A percentile compares a stretch with the other conserved stretches of the same genome.
These are phyloP conservation scores for Xerocomus potaroensis DNA, from an alignment of 768 basidiomycete species.

Conservation along the genomic window DNA sequence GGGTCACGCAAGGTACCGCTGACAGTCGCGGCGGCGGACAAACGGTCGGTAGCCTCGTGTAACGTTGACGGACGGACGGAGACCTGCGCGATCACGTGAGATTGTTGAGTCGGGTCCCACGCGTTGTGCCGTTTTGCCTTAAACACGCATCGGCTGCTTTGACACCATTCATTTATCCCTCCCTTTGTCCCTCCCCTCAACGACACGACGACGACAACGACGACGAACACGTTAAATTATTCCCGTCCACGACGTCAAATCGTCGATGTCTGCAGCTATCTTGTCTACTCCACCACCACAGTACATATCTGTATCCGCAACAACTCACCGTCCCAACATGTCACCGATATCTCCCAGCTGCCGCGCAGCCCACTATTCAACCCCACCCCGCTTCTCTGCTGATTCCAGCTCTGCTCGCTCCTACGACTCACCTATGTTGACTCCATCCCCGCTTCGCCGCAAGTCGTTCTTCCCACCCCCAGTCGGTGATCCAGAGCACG, in stretches of 20 bases:
- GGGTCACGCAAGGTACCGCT: background rate
- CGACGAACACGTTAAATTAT: slow-evolving; percentile 20
- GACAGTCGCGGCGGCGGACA: background rate
- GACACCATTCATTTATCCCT: slow-evolving; percentile 6
- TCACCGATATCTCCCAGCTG: slow-evolving; percentile 32
- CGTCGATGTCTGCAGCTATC: slow-evolving; percentile 24
- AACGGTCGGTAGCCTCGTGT: slow-evolving; percentile 30
- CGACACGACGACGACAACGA: slow-evolving; percentile 17
- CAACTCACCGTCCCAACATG: slow-evolving; percentile 21
- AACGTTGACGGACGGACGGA: slow-evolving; percentile 30
- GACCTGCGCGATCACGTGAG: slow-evolving; percentile 29
- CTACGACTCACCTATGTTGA: slow-evolving; percentile 57
- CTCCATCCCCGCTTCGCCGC: slow-evolving; percentile 58
- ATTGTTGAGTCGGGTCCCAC: slow-evolving; percentile 34
- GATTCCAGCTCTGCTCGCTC: slow-evolving; percentile 25
- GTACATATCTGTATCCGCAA: slow-evolving; percentile 33
- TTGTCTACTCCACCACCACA: slow-evolving; percentile 32
- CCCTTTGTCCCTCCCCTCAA: slow-evolving; percentile 19
- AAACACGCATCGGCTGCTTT: slow-evolving; percentile 24
- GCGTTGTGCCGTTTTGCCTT: slow-evolving; percentile 22
- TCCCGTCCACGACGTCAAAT: slow-evolving; percentile 6
- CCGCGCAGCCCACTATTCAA: slow-evolving; percentile 29
- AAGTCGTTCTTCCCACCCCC: slow-evolving; percentile 37
- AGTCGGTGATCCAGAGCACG: slow-evolving; percentile 30
- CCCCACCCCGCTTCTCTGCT: slow-evolving; percentile 31